phyloP scores from a whole-genome alignment of 139 green algal genomes.

The Nannochloris sp. region DNA sequence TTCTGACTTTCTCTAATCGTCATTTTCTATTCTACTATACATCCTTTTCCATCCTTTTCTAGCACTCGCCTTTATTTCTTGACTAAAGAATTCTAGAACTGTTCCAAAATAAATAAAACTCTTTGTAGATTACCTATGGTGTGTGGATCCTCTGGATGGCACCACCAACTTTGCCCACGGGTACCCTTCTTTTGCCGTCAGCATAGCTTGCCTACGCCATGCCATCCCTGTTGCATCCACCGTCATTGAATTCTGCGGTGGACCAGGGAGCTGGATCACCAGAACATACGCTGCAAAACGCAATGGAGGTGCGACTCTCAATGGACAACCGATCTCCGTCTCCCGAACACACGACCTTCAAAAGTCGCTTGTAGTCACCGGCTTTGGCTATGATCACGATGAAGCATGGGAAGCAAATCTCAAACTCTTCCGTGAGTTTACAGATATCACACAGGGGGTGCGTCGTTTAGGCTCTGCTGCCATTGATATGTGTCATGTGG shows the following conservation, averaged over 20 bases:
- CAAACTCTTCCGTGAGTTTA: conserved; percentile 85
- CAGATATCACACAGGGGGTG: conserved; percentile 70
- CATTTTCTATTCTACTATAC: no score
- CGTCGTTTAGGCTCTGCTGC: conserved; percentile 77
- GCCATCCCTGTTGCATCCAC: conserved; percentile 50
- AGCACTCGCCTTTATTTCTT: no score
- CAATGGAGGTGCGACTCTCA: conserved; percentile 60
- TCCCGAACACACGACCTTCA: conserved; percentile 20
- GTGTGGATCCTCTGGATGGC: conserved; percentile 79
- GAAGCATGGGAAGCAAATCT: conserved; percentile 78
- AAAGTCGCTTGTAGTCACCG: conserved; percentile 63
- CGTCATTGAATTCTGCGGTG: conserved; percentile 51
- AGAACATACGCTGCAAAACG: conserved; percentile 62
- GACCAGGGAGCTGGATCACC: conserved; percentile 57
- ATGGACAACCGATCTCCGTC: conserved; percentile 54
- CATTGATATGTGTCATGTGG: conserved; percentile 87
- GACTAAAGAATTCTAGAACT: no score
- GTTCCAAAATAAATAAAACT: no score
- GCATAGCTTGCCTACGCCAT: conserved; percentile 53
- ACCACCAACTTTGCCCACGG: conserved; percentile 85
- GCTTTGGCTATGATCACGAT: conserved; percentile 82
- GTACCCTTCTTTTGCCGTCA: conserved; percentile 77
- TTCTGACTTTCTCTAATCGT: no score
- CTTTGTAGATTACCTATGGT: conserved; percentile 88
- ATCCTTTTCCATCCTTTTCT: no score